These are phyloP conservation scores for Sisymbrium altissimum DNA, from an alignment of 345 rosid species.

Conservation along the genomic window DNA sequence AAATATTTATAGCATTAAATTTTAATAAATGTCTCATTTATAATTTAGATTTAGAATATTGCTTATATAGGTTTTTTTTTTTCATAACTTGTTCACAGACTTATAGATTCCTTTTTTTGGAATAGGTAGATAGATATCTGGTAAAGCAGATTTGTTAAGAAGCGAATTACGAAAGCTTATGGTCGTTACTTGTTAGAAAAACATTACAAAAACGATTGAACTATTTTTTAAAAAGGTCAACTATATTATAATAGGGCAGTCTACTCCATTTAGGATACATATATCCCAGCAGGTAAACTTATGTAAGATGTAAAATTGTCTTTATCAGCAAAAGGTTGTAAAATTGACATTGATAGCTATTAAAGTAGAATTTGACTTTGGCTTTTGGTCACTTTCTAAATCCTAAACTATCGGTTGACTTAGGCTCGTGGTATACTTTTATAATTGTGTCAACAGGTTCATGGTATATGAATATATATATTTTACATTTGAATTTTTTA, in stretches of 20 bases:
- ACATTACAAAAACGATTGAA: background rate
- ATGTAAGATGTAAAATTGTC: background rate
- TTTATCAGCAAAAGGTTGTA: constrained; percentile 7
- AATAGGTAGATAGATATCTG: background rate
- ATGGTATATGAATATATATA: background rate
- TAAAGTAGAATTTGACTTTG: constrained; percentile 29
- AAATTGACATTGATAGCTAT: constrained; percentile 10
- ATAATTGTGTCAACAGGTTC: constrained; percentile 6
- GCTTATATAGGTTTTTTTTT: background rate
- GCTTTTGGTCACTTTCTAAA: constrained; percentile 12
- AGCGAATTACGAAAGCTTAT: background rate
- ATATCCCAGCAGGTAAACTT: background rate
- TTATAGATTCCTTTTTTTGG: too few species aligned
- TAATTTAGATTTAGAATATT: background rate
- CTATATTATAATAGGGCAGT: background rate
- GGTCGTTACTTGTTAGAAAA: background rate
- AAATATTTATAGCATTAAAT: background rate
- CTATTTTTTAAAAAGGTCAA: background rate
- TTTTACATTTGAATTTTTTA: background rate
- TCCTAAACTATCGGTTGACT: constrained; percentile 15
- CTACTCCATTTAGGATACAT: background rate
- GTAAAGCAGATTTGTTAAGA: background rate
- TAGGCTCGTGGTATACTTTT: background rate
- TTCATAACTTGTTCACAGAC: background rate
- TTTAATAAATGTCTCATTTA: background rate